Evolutionary conservation across 805 yeast species (phyloP).

Genomic region (Lachancea waltii): DNA sequence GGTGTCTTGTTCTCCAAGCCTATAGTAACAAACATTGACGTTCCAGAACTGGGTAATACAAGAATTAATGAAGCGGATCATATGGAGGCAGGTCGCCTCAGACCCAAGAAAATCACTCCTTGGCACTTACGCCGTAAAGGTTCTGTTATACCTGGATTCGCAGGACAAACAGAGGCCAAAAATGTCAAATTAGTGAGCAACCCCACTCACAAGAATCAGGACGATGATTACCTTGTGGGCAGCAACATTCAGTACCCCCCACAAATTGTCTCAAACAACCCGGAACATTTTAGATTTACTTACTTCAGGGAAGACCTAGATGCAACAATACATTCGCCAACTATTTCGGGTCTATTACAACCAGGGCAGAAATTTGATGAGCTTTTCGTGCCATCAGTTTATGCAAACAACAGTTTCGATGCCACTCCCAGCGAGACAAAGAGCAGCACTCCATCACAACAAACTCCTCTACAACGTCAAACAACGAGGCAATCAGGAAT

Average conservation of each 20-base stretch:
- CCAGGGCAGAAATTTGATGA: constrained; percentile 56
- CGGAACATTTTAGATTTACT: constrained; percentile 70
- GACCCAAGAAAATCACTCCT: constrained; percentile 72
- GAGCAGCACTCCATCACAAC: constrained; percentile 8
- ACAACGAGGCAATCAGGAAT: constrained; percentile 12
- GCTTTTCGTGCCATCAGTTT: constrained; percentile 47
- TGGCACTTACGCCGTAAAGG: constrained; percentile 45
- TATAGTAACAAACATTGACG: constrained; percentile 39
- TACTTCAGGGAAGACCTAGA: constrained; percentile 87
- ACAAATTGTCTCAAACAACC: constrained; percentile 39
- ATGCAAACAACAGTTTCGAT: constrained; percentile 14
- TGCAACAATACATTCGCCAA: constrained; percentile 85
- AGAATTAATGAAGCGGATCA: constrained; percentile 52
- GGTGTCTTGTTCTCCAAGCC: constrained; percentile 39
- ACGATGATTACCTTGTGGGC: constrained; percentile 23
- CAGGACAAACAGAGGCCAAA: constrained; percentile 6
- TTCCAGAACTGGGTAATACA: constrained; percentile 36
- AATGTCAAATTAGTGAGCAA: constrained; percentile 4
- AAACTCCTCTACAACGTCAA: constrained; percentile 5
- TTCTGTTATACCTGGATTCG: constrained; percentile 9
- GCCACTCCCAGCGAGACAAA: constrained; percentile 9
- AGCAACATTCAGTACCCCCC: constrained; percentile 38
- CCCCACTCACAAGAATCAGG: constrained; percentile 2
- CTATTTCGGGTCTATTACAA: constrained; percentile 72
- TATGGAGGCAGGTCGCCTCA: constrained; percentile 49